Conservation (phyloP, 164 flowering plant genomes). For the Chloranthus sessilifolius region DNA sequence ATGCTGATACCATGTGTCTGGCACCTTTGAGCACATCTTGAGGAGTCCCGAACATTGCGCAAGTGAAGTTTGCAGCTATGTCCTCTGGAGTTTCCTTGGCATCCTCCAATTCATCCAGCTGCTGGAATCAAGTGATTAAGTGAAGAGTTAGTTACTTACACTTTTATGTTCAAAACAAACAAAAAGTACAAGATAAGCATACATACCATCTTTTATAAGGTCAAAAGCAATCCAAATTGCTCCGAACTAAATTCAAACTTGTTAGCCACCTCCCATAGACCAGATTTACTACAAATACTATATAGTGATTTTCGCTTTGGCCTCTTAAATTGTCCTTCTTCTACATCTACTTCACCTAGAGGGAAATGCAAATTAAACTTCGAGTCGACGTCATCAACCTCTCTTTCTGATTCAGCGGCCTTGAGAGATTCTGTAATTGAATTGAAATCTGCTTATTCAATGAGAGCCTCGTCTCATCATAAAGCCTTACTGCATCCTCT, state of each 20-base stretch:
- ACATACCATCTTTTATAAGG: constrained; percentile 55
- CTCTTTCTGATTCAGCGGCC: constrained; percentile 81
- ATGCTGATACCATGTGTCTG: constrained; percentile 86
- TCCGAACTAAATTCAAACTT: constrained; percentile 91
- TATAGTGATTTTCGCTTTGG: constrained; percentile 76
- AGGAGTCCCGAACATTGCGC: constrained; percentile 79
- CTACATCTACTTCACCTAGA: constrained; percentile 73
- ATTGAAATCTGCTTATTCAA: constrained; percentile 64
- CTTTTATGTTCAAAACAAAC: neutral
- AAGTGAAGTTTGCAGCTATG: constrained; percentile 69
- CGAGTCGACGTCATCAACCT: constrained; percentile 90
- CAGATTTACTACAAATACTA: constrained; percentile 71
- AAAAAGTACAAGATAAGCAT: constrained; percentile 3
- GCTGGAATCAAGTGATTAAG: constrained; percentile 28
- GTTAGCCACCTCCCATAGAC: constrained; percentile 88
- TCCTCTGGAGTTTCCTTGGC: constrained; percentile 90
- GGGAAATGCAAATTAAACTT: constrained; percentile 95
- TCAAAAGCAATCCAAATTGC: constrained; percentile 65
- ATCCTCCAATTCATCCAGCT: constrained; percentile 71
- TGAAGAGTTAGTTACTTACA: neutral
- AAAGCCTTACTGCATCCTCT: constrained; percentile 65
- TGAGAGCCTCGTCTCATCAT: constrained; percentile 64
- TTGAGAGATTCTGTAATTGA: constrained; percentile 58
- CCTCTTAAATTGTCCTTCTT: constrained; percentile 88
- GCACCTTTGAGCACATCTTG: constrained; percentile 89